Evolutionary conservation across 805 yeast genomes (phyloP), one percentile per base, ranked within the genome.

Genomic region (Torulaspora maleeae): DNA sequence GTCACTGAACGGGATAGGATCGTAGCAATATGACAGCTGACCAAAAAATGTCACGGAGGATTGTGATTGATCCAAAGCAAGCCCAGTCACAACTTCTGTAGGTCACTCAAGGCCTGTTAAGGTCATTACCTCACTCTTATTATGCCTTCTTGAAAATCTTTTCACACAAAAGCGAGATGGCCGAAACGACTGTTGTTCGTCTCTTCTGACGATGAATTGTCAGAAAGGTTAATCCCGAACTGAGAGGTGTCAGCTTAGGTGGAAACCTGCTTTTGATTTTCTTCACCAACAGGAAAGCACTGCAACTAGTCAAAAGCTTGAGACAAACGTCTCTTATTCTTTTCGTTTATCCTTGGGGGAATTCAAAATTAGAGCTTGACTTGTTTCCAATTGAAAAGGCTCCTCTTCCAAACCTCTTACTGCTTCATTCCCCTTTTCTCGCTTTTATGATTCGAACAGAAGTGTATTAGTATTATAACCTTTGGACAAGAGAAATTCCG

Each of bases 131-230:
- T 9, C 1, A 17, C 10, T 16, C 3, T 8, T 4, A 22, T 2
- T 8, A 6, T 22, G 20, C 10, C 17, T 16, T 15, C 20, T 16
- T 32, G 27, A 35, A 35, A 35, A 35, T 35, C 38, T 35, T 35
- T 35, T 35, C 38, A 35, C 35, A 32, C 35, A 32, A 32, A 32
- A 32, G 22, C 35, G 35, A 32, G 35, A 27, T 27, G 35, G 20
- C 35, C 35, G 35, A 32, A 30, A 30, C 34, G 22, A 30, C 3
- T 8, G 12, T 15, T 15, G 8, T 35, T 35, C 38, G 38, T 35
- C 27, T 35, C 38, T n/a, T 22, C 28, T 35, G 38, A 35, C 17
- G 27, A 16, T 22, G 16, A 35, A 35, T 4, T n/a, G 17, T 5
- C 8, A 24, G 27, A 3, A 15, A 32, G 12, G 19, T 16, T 22